Percentiles rank a stretch among this genome's conserved stretches.
phyloP scores from a whole-genome alignment of 129 eudicot genomes.

The Chrysanthemum seticuspe region DNA sequence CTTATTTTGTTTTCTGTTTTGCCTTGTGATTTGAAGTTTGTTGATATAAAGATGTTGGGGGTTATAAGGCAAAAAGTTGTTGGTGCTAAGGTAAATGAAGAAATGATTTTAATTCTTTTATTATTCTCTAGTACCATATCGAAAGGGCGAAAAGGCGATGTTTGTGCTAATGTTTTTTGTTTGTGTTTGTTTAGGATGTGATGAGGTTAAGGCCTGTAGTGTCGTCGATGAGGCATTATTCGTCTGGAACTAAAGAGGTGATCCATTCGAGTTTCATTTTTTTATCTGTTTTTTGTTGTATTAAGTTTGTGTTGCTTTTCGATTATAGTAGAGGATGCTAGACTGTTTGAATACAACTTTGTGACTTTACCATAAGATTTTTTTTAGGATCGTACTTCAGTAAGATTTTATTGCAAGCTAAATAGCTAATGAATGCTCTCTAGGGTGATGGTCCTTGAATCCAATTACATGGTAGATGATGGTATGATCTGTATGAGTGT shows the following conservation, averaged over 20 bases:
- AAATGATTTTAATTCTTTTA: not conserved
- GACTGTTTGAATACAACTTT: not conserved
- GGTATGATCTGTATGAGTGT: too few species aligned
- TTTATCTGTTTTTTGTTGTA: not conserved
- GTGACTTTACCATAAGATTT: not conserved
- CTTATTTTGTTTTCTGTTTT: not conserved
- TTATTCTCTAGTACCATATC: not conserved
- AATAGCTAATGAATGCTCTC: too few species aligned
- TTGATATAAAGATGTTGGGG: slow-evolving; percentile 32
- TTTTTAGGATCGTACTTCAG: not conserved
- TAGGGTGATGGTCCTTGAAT: too few species aligned
- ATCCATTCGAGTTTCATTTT: slow-evolving; percentile 14
- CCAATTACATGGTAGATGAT: too few species aligned
- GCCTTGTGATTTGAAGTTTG: slow-evolving; percentile 8
- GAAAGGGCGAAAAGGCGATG: too few species aligned
- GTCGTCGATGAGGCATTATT: slow-evolving; percentile 38
- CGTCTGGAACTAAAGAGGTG: slow-evolving; percentile 53
- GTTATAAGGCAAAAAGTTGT: slow-evolving; percentile 30
- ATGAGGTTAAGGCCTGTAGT: slow-evolving; percentile 40
- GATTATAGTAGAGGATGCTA: not conserved
- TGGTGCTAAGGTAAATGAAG: slow-evolving; percentile 35
- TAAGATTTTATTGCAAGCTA: not conserved
- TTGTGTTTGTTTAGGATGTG: slow-evolving; percentile 21
- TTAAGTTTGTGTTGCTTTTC: not conserved
- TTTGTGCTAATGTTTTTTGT: not conserved